Evolutionary conservation across 768 basidiomycete genomes (phyloP), one percentile per base, ranked within the genome.

Genomic region (Kondoa subrosea): DNA sequence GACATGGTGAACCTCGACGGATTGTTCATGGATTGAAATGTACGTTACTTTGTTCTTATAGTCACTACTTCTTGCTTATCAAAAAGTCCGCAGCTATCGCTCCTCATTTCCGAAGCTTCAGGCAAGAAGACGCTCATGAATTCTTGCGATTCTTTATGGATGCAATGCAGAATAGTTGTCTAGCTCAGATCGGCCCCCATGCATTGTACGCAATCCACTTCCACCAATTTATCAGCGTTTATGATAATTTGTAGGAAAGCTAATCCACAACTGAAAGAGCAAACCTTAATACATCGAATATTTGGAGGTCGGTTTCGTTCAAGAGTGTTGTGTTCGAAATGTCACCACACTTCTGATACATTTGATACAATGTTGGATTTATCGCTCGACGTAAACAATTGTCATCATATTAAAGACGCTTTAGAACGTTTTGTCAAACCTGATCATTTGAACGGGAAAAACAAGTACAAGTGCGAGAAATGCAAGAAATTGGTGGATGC

Each of bases 401-500:
- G 81, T 33, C 76, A 80, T 33, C 81, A 80, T 2, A 73, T 96
- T 64, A 84, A 81, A 76, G 85, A 87, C 2, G 90, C 89, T 1
- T 77, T 93, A 67, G 81, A 82, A 34, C 87, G 85, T 74, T 95
- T 95, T 73, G 83, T 88, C 40, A 85, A 84, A 4, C 79, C 87
- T 60, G 95, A 99, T 75, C 80, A 82, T 70, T 77, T 99, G 70
- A 88, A 84, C 70, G 95, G 93, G 0, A 84, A 85, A 3, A 90
- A 99, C 80, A 92, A 92, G 79, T 99, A 99, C 78, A 90, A 92
- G 76, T 99, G 95, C 77, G 95, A 99, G 78, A 96, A 90, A 91
- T 95, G 95, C 81, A 92, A 93, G 77, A 87, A 85, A 75, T 83
- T 85, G 63, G 91, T 96, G 66, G 82, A 83, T 66, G 95, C 95